Percentiles rank a stretch among this genome's conserved stretches.
Evolutionary conservation across 352 stramenopile genomes (phyloP).

Genomic region (Phytophthora agathidicida): DNA sequence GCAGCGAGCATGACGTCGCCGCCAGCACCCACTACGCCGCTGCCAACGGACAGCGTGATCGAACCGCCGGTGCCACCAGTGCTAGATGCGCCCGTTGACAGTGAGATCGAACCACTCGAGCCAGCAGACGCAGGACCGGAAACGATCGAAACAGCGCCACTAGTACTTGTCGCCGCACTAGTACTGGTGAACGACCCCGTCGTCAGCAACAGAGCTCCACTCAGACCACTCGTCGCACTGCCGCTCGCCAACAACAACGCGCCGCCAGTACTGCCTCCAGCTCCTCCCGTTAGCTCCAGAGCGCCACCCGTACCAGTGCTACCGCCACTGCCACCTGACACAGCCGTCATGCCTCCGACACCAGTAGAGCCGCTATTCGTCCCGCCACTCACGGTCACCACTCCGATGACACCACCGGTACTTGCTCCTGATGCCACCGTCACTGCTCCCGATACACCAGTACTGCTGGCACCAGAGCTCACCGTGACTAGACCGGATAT

Average conservation of each 20-base stretch:
- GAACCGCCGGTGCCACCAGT: background rate
- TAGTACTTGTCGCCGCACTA: background rate
- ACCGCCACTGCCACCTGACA: conserved; percentile 21
- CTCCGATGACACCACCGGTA: conserved; percentile 24
- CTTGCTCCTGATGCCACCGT: conserved; percentile 27
- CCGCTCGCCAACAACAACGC: conserved; percentile 18
- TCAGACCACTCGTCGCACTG: conserved; percentile 2
- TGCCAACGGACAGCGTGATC: background rate
- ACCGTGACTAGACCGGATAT: conserved; percentile 18
- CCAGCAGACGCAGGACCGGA: conserved; percentile 16
- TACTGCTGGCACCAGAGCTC: conserved; percentile 26
- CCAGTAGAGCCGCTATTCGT: conserved; percentile 13
- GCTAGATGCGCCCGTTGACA: background rate
- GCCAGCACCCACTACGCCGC: background rate
- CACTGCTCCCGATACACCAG: conserved; percentile 26
- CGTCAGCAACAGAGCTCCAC: no score
- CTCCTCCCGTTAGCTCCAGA: conserved; percentile 3
- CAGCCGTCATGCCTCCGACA: background rate
- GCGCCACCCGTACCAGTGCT: conserved; percentile 25
- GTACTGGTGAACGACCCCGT: no score
- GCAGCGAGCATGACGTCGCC: conserved; percentile 20
- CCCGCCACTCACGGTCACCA: conserved; percentile 38
- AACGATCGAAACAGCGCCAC: conserved; percentile 22
- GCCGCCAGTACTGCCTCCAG: conserved; percentile 21
- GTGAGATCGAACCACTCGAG: background rate